Conservation (phyloP, 139 green algal genomes). For the Coccomyxa sp. region DNA sequence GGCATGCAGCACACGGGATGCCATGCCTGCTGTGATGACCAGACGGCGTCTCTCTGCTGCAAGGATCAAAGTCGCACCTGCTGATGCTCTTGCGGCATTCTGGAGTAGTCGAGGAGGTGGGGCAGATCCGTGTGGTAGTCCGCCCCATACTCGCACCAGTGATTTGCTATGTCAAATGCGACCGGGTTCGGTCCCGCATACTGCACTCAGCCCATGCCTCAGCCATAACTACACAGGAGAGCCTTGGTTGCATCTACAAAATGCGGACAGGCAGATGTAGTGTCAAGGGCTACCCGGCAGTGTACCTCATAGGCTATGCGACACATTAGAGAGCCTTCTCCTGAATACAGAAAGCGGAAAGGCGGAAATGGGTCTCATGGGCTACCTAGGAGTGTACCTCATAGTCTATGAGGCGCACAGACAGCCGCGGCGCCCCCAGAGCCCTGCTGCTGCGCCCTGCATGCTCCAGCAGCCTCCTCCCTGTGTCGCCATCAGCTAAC, state of each 20-base stretch:
- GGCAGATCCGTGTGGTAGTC: conserved; percentile 50
- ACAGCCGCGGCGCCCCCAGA: neutral
- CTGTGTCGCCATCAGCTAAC: too few relatives aligned
- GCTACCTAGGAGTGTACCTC: conserved; percentile 11
- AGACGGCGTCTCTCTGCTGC: too few relatives aligned
- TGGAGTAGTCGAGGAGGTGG: conserved; percentile 37
- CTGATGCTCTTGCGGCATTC: conserved; percentile 41
- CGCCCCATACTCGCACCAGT: conserved; percentile 67
- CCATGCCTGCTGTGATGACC: too few relatives aligned
- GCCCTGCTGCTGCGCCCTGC: neutral
- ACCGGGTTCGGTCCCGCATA: conserved; percentile 41
- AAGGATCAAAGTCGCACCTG: conserved; percentile 10
- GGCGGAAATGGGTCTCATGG: too few relatives aligned
- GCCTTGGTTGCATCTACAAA: neutral
- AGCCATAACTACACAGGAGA: neutral
- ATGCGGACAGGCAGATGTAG: too few relatives aligned
- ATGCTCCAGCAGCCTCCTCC: neutral
- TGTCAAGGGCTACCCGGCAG: too few relatives aligned
- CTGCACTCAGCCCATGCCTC: conserved; percentile 7
- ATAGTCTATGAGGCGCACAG: conserved; percentile 64
- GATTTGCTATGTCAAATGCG: conserved; percentile 69
- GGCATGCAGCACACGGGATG: too few relatives aligned
- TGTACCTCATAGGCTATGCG: conserved; percentile 65
- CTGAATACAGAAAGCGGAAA: too few relatives aligned
- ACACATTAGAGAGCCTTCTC: too few relatives aligned